Evolutionary conservation across 495 filamentous ascomycete species (phyloP).

Genomic region (Penicillium antarcticum): DNA sequence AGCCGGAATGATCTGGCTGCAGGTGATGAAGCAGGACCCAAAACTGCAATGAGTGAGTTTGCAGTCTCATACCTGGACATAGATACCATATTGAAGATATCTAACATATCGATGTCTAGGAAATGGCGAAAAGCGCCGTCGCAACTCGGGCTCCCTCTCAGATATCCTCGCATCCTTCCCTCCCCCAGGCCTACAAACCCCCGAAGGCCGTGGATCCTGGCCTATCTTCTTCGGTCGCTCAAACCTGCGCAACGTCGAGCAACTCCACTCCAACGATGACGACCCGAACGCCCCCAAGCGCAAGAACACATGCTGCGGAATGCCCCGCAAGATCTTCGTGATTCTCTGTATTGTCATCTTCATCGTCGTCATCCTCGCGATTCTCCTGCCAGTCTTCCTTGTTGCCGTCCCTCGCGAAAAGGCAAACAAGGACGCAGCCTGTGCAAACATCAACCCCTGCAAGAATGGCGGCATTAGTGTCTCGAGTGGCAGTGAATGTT

Average conservation of each 20-base stretch:
- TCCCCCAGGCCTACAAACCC: slow-evolving; percentile 65
- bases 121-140: slow-evolving; percentile 16
- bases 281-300: slow-evolving; percentile 12
- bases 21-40: slow-evolving; percentile 26
- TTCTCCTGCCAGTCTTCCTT: slow-evolving; percentile 83
- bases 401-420: slow-evolving; percentile 66
- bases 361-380: slow-evolving; percentile 76
- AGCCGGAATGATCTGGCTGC: slow-evolving; percentile 55
- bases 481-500: slow-evolving; percentile 61
- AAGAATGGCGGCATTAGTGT: slow-evolving; percentile 79
- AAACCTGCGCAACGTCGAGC: slow-evolving; percentile 32
- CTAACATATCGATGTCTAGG: slow-evolving; percentile 10
- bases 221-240: slow-evolving; percentile 38
- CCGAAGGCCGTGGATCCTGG: slow-evolving; percentile 42
- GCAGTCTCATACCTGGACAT: not conserved
- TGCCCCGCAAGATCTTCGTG: slow-evolving; percentile 78
- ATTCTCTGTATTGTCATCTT: slow-evolving; percentile 64
- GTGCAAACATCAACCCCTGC: slow-evolving; percentile 57
- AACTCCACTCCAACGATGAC: slow-evolving; percentile 23
- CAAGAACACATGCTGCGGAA: slow-evolving; percentile 64
- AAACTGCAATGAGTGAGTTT: slow-evolving; percentile 25
- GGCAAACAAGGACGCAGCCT: slow-evolving; percentile 33
- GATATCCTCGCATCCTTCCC: slow-evolving; percentile 93
- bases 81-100: not conserved
- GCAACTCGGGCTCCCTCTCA: slow-evolving; percentile 66